Evolutionary conservation across 2,329 filamentous ascomycete genomes (phyloP), one percentile per base, ranked within the genome.

Genomic region (Simplicillium sp.): DNA sequence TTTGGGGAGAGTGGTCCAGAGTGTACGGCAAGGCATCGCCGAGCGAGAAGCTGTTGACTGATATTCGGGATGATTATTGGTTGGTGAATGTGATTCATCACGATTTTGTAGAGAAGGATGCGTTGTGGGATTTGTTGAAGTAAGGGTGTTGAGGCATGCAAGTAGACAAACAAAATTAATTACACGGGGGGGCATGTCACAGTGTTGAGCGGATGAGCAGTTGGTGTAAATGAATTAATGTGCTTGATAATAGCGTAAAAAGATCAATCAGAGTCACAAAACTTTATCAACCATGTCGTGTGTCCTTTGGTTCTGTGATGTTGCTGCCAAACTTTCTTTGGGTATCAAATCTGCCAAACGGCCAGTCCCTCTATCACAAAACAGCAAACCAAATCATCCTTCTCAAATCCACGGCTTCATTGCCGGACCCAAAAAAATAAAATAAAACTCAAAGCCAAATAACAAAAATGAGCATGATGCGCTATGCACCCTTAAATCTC

Each of bases 1-100:
- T 97, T 54, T 97, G 90, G 85, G 76, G 72, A 34, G 92, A 97
- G 67, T 98, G 92, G 92, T 81, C 84, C 45, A 75, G 84, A 50
- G 84, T 96, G 36, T 97, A 95, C 60, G 79, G 79, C n/a, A 73
- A 80, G 37, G 79, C 76, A 6, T 84, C 81, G 3, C 70, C 77
- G 39, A 88, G 82, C 44, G 80, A 82, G 51, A 77, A 74, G 54
- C 67, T 96, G 42, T 66, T 98, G 34, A 77, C 82, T 46, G 59
- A 67, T 6, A 70, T 83, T 29, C 75, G 78, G 54, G 70, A 76
- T 36, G 86, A 87, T 52, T 74, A 78, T 49, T 96, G 89, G 84
- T 66, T 98, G 51, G 88, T 97, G 34, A 97, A 95, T 66, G 73
- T 92, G 43, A 90, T 92, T 52, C 84, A 88, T 60, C 86, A 89